Evolutionary conservation across 495 filamentous ascomycete genomes (phyloP).

Genomic region (Melanomma pulvis-pyrius): DNA sequence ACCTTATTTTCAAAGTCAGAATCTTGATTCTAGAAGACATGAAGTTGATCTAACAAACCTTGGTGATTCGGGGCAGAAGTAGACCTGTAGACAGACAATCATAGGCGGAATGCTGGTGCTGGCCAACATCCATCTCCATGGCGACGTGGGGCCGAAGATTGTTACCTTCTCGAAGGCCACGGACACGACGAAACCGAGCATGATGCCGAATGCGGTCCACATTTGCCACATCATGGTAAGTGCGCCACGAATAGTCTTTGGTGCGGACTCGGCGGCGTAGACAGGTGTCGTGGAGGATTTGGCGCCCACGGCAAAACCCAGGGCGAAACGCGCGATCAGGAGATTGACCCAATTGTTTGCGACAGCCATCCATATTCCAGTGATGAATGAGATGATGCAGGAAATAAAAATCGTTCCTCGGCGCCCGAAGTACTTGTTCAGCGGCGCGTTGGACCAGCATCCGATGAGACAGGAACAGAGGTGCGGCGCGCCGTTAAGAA

Average conservation of each 20-base stretch:
- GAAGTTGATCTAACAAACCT: too few species aligned
- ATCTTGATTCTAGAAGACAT: too few species aligned
- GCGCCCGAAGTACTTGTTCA: conserved; percentile 19
- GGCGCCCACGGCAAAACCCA: conserved; percentile 22
- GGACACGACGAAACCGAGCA: conserved; percentile 22
- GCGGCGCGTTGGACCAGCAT: conserved; percentile 20
- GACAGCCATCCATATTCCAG: conserved; percentile 16
- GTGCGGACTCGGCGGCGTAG: conserved; percentile 31
- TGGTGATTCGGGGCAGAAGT: too few species aligned
- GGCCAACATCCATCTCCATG: conserved; percentile 67
- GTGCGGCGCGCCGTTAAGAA: conserved; percentile 23
- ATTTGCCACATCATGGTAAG: conserved; percentile 37
- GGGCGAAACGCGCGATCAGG: conserved; percentile 19
- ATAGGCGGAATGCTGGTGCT: conserved; percentile 47
- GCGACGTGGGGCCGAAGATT: neutral
- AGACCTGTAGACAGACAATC: too few species aligned
- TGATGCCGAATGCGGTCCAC: conserved; percentile 47
- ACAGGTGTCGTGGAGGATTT: conserved; percentile 21
- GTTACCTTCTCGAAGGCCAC: conserved; percentile 40
- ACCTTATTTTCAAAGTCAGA: too few species aligned
- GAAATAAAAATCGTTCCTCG: conserved; percentile 25
- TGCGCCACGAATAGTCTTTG: conserved; percentile 30
- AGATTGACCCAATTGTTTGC: conserved; percentile 15
- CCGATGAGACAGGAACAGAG: conserved; percentile 14
- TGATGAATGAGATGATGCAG: conserved; percentile 15